Base-by-base conservation (phyloP, 2,329 filamentous ascomycete species). In the Berkeleyomyces basicola region DNA sequence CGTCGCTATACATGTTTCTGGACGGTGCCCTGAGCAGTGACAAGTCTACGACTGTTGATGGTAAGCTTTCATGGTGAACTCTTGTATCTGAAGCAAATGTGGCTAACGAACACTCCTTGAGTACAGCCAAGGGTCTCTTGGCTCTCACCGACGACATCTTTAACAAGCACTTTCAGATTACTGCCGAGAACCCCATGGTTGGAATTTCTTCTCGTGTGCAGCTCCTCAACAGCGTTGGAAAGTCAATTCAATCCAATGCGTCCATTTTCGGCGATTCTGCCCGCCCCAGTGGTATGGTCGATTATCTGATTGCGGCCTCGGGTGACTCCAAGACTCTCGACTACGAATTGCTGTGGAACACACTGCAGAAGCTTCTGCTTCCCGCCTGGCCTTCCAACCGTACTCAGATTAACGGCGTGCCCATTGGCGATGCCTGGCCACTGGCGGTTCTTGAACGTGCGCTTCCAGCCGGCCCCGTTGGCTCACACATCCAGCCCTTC, bases 361-460 rank as follows among this genome's bases (percentile, higher is more conserved):
- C 71, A 1, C 70, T 78, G 1, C 78, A 80, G 61, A 69, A 65
- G 0, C 68, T 77, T 0, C 70, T 80, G 7, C 74, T 80, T 0
- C 78, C 78, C 0, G 71, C 74, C 0, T 80, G 78, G 78, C 77
- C 78, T 1, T 71, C 72, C 5, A 71, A 77, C 51, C 74, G 78
- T 0, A 90, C 88, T 0, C 69, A 68, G 0, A 67, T 79, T 3
- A 66, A 70, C 1, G 76, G 74, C 4, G 65, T 69, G 1, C 76
- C 77, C 0, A 73, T 80, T 11, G 78, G 78, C 1, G 78, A 80
- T 65, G 77, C 78, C 4, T 80, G 78, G 78, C 77, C 77, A 3
- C 68, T 80, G 0, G 65, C 66, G 3, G 65, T 70, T 0, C 68
- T 73, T 2, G 66, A 63, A 7, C 43, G 63, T 1, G 37, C 40